These are phyloP conservation scores for Fusarium fracticaudum DNA, from an alignment of 2,329 filamentous ascomycete species.

Conservation along the genomic window DNA sequence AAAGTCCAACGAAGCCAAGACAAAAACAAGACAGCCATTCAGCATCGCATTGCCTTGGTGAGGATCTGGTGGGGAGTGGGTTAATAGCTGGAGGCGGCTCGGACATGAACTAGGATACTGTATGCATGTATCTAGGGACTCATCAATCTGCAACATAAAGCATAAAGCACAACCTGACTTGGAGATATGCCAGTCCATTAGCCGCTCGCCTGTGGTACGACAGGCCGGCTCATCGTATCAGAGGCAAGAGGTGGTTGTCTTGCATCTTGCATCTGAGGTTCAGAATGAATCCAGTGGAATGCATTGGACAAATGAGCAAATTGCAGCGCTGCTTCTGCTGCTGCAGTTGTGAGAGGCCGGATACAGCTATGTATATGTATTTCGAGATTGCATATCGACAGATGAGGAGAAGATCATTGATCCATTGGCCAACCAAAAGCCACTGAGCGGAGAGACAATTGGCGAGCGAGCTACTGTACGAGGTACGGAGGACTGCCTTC, in stretches of 20 bases:
- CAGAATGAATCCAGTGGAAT: slow-evolving; percentile 36
- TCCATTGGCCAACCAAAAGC: slow-evolving; percentile 44
- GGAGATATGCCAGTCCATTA: slow-evolving; percentile 20
- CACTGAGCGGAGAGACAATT: slow-evolving; percentile 13
- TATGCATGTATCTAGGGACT: slow-evolving; percentile 9
- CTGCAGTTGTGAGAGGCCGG: slow-evolving; percentile 32
- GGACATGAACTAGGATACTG: slow-evolving; percentile 8
- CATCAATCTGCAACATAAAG: slow-evolving; percentile 20
- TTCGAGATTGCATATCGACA: slow-evolving; percentile 33
- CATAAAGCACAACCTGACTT: slow-evolving; percentile 17
- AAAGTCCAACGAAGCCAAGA: slow-evolving; percentile 27
- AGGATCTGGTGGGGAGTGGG: slow-evolving; percentile 37
- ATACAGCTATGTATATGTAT: slow-evolving; percentile 30
- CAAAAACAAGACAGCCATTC: slow-evolving; percentile 32
- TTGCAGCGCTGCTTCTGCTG: background rate
- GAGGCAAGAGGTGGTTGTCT: slow-evolving; percentile 24
- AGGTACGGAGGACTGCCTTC: background rate
- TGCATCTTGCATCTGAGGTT: slow-evolving; percentile 21
- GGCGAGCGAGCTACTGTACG: slow-evolving; percentile 34
- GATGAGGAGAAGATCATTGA: slow-evolving; percentile 35
- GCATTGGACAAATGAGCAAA: slow-evolving; percentile 23
- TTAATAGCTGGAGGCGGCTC: slow-evolving; percentile 27
- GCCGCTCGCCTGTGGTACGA: slow-evolving; percentile 19
- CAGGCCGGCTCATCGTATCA: slow-evolving; percentile 22
- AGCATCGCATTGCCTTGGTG: slow-evolving; percentile 25